These are phyloP conservation scores for Fraxinus platypoda DNA, from an alignment of 305 asterid genomes.

Conservation along the genomic window DNA sequence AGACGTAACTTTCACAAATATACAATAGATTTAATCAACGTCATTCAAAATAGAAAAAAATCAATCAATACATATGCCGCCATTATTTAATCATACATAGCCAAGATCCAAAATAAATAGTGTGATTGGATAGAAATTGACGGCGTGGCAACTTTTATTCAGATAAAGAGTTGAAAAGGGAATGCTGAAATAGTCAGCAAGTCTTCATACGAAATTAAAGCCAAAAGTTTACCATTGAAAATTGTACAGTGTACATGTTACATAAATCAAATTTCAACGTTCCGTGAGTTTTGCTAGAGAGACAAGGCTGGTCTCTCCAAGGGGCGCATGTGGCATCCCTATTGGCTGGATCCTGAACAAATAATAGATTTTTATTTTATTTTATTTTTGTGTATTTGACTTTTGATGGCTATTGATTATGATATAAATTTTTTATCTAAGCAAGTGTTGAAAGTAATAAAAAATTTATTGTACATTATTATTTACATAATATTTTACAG, in stretches of 20 bases:
- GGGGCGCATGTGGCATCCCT: too few species aligned
- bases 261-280: conserved; percentile 29
- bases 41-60: background rate
- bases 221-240: conserved; percentile 13
- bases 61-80: background rate
- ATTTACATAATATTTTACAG: too few species aligned
- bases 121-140: background rate
- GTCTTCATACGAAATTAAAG: conserved; percentile 19
- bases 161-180: conserved; percentile 29
- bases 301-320: too few species aligned
- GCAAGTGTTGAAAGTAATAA: background rate
- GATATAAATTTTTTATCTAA: background rate
- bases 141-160: conserved; percentile 19
- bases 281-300: conserved; percentile 3
- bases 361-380: background rate
- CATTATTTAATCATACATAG: background rate
- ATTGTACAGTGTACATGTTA: conserved; percentile 19
- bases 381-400: background rate
- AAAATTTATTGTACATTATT: too few species aligned
- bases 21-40: background rate
- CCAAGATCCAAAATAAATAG: background rate
- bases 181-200: conserved; percentile 20
- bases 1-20: background rate
- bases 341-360: too few species aligned
- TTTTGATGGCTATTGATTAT: background rate